Base-by-base conservation (phyloP, 176 grass and related monocot species). In the Avena eriantha region DNA sequence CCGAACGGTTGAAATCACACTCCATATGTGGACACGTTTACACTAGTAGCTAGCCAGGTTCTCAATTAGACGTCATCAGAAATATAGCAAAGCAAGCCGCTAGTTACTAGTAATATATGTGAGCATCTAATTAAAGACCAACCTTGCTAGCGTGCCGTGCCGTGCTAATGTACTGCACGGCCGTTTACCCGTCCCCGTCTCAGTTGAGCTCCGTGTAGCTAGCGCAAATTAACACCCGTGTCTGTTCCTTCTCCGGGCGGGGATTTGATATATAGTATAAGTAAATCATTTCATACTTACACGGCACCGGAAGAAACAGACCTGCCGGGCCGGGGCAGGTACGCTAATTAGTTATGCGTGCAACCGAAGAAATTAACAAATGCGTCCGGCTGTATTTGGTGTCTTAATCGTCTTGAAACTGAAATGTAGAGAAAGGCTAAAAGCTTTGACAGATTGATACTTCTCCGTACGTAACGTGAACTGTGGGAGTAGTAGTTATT, bases 141-240 rank as follows among this genome's bases (percentile, higher is more conserved):
- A 49, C 13, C 10, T 49, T 49, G 47, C 47, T 49, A 13, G 47
- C 47, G 9, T 47, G 45, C 45, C 45, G 65, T 70, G 47, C 19
- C 49, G 21, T 16, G 15, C 35, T 49, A 47, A 60, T 26, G 3
- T 24, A 82, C 58, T 7, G 9, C 6, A 58, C 23, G 60, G 74
- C 15, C 46, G 78, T 55, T 87, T 82, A 16, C 47, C 33, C 46
- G 86, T 87, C 86, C 6, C 31, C 79, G 15, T 81, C 82, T 8
- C 17, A 46, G 1, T 11, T 36, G 50, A 46, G 45, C 31, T 70
- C 35, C 69, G 7, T 64, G 0, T 7, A 41, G 36, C 7, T 8
- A 33, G 24, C 24, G 7, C 39, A 48, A 61, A 17, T 23, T 58
- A 39, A 16, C 43, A 33, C 58, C 21, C 50, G 5, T 2, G 11